Conservation (phyloP, 495 filamentous ascomycete species). For the Penicillium ucsense region DNA sequence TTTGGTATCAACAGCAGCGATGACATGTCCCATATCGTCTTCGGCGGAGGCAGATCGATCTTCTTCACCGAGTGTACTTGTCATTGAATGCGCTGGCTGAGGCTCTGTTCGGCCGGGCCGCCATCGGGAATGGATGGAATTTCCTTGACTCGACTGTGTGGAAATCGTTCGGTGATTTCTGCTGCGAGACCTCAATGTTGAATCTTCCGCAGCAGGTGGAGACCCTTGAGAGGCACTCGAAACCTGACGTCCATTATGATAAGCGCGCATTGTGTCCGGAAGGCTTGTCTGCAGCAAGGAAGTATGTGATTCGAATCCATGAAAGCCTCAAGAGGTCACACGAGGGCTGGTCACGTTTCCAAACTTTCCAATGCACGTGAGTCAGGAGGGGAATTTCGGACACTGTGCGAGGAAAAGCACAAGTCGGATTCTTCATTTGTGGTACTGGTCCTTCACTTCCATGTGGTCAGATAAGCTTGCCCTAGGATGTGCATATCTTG, state of each 20-base stretch:
- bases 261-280: conserved; percentile 7
- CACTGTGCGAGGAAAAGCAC: no score
- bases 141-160: not conserved
- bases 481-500: no score
- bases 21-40: conserved; percentile 62
- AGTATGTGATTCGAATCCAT: no score
- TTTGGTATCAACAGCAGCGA: conserved; percentile 76
- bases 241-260: conserved; percentile 16
- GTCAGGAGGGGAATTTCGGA: no score
- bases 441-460: no score
- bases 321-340: not conserved
- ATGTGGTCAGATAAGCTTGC: no score
- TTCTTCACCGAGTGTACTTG: conserved; percentile 2
- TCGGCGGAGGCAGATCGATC: conserved; percentile 10
- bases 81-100: conserved; percentile 5
- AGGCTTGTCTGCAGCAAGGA: no score
- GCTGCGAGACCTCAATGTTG: conserved; percentile 2
- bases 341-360: conserved; percentile 4
- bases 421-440: no score
- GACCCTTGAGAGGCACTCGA: conserved; percentile 1
- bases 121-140: conserved; percentile 1
- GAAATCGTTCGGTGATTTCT: conserved; percentile 1
- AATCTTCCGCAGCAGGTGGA: conserved; percentile 8
- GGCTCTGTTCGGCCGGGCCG: conserved; percentile 1
- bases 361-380: not conserved